Conservation (phyloP, 306 rosid species). For the Elaeagnus macrophylla region DNA sequence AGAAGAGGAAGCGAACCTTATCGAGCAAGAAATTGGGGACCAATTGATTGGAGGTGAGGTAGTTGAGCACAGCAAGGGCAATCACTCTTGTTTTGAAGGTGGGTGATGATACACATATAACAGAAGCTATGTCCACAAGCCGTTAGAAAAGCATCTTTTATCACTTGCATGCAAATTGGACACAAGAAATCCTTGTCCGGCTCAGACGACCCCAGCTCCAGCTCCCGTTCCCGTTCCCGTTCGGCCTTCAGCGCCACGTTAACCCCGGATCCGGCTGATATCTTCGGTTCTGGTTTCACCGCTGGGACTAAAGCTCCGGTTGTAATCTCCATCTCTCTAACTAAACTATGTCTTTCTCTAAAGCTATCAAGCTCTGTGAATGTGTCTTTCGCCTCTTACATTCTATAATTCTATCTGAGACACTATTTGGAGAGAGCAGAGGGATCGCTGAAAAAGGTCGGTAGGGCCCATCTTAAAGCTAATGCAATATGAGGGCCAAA, state of each 20-base stretch:
- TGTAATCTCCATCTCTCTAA: slow-evolving; percentile 7
- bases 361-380: no score
- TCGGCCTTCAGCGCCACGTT: not conserved
- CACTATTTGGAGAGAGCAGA: no score
- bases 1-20: slow-evolving; percentile 33
- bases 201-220: slow-evolving; percentile 1
- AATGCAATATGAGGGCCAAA: no score
- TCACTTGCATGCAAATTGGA: slow-evolving; percentile 81
- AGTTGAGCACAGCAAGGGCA: slow-evolving; percentile 71
- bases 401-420: no score
- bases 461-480: no score
- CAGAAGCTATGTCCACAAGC: slow-evolving; percentile 80
- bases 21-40: slow-evolving; percentile 73
- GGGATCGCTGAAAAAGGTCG: no score
- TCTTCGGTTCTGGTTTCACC: slow-evolving; percentile 4
- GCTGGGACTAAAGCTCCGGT: slow-evolving; percentile 15
- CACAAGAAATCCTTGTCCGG: slow-evolving; percentile 54
- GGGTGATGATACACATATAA: slow-evolving; percentile 65
- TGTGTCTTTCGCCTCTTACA: no score
- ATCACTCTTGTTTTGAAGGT: slow-evolving; percentile 65
- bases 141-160: slow-evolving; percentile 69
- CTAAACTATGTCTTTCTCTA: not conserved
- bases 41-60: slow-evolving; percentile 42
- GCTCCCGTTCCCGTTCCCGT: not conserved
- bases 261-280: slow-evolving; percentile 4